Evolutionary conservation across 805 yeast species (phyloP), one percentile per base, ranked within the genome.

Genomic region (Candida manassasensis): DNA sequence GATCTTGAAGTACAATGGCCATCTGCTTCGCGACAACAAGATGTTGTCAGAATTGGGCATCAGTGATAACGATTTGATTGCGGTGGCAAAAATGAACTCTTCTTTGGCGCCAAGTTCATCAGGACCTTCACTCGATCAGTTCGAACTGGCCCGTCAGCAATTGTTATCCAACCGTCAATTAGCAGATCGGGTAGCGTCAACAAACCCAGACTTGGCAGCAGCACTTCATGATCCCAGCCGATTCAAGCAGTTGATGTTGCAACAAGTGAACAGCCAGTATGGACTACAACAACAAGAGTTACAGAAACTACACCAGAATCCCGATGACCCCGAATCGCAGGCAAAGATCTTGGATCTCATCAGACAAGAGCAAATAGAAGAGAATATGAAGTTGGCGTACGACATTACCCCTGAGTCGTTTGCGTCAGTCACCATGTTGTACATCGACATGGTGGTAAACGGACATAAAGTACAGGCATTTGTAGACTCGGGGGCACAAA

Each of bases 401-500:
- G 97, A 89, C 39, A 79, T 81, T 35, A 77, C 90, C 4, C 98
- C 99, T 0, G 99, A 93, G 55, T 72, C 84, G 24, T 93, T 93
- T 61, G 81, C 88, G 0, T 59, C 73, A 0, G 94, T 90, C 3
- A 75, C 75, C 21, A 88, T 93, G 96, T 70, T 93, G 26, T 90
- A 81, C 58, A 78, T 93, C 11, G 70, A 79, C 37, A 69, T 87
- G 27, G 81, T 77, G 45, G 81, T 90, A 24, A 89, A 93, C 50
- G 90, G 93, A 1, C 68, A 71, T 30, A 79, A 81, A 15, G 82
- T 88, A 3, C 85, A 85, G 54, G 97, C 97, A 0, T 87, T 93
- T 64, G 95, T 93, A 4, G 99, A 93, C 55, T 79, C 97, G 0
- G 98, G 99, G 2, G 97, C 99, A 0, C 96, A 88, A 57, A 67